Conservation (phyloP, 2,329 filamentous ascomycete species). For the Chrysoporthe deuterocubensis region DNA sequence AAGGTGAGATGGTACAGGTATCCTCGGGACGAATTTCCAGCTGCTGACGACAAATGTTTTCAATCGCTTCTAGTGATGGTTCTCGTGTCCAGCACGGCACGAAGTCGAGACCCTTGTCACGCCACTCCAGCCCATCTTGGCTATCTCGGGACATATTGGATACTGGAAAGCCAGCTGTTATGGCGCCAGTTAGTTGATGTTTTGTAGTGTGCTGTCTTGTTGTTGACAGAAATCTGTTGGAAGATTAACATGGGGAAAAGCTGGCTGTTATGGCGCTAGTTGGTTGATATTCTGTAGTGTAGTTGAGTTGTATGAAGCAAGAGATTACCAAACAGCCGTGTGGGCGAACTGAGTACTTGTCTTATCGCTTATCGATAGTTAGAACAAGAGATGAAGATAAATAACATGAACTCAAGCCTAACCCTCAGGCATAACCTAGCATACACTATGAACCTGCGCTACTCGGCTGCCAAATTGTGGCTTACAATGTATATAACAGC, state of each 20-base stretch:
- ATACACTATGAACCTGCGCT: too few species aligned
- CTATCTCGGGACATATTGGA: constrained; percentile 8
- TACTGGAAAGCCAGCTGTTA: neutral
- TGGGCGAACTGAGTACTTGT: too few species aligned
- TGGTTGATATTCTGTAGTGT: neutral
- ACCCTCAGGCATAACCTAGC: too few species aligned
- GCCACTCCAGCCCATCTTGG: constrained; percentile 33
- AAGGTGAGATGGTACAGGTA: constrained; percentile 33
- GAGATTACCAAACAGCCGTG: too few species aligned
- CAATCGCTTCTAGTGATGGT: constrained; percentile 34
- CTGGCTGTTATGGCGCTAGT: neutral
- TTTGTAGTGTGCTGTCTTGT: too few species aligned
- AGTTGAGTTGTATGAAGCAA: neutral
- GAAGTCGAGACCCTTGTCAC: constrained; percentile 30
- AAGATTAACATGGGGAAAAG: neutral
- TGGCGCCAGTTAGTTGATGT: too few species aligned
- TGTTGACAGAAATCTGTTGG: neutral
- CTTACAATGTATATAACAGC: too few species aligned
- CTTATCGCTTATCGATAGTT: too few species aligned
- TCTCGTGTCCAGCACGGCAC: constrained; percentile 35
- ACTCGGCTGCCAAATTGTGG: too few species aligned
- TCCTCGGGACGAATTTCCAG: constrained; percentile 30
- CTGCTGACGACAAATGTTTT: constrained; percentile 33
- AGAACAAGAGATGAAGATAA: too few species aligned
- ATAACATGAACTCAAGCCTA: too few species aligned